These are phyloP conservation scores for Skeletonema marinoi DNA, from an alignment of 108 stramenopile species.

Conservation along the genomic window DNA sequence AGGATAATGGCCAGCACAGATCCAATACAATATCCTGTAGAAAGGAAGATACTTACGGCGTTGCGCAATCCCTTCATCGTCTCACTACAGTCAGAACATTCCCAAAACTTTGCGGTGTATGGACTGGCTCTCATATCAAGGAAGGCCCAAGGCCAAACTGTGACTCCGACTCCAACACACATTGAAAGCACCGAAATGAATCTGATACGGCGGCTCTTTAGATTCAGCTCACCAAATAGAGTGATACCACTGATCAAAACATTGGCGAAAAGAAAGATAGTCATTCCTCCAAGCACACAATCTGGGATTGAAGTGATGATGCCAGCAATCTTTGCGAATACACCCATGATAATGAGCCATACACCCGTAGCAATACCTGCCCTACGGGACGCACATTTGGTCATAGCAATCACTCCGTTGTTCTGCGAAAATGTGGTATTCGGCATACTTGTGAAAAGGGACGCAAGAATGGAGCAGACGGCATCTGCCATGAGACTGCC, in stretches of 20 bases:
- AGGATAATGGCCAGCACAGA: constrained; percentile 61
- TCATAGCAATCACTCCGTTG: constrained; percentile 76
- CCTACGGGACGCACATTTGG: constrained; percentile 70
- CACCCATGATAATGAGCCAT: constrained; percentile 79
- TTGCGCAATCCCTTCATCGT: constrained; percentile 68
- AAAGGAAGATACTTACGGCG: constrained; percentile 66
- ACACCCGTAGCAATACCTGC: constrained; percentile 57
- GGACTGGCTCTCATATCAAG: constrained; percentile 56
- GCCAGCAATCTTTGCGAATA: constrained; percentile 76
- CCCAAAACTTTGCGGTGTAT: constrained; percentile 72
- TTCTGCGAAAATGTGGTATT: constrained; percentile 81
- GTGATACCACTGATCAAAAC: constrained; percentile 60
- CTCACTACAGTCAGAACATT: constrained; percentile 56
- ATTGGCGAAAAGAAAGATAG: constrained; percentile 71
- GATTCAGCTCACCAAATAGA: constrained; percentile 48
- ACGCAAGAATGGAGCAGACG: constrained; percentile 49
- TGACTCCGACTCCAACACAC: constrained; percentile 68
- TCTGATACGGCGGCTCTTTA: constrained; percentile 59
- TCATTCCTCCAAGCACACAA: constrained; percentile 82
- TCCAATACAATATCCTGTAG: constrained; percentile 74
- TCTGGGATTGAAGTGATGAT: constrained; percentile 81
- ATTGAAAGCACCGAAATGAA: constrained; percentile 70
- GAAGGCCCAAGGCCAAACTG: constrained; percentile 76
- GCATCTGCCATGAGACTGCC: constrained; percentile 67
- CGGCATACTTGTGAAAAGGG: constrained; percentile 54